Conservation (phyloP, 2,329 filamentous ascomycete species). For the Colletotrichum cereale region DNA sequence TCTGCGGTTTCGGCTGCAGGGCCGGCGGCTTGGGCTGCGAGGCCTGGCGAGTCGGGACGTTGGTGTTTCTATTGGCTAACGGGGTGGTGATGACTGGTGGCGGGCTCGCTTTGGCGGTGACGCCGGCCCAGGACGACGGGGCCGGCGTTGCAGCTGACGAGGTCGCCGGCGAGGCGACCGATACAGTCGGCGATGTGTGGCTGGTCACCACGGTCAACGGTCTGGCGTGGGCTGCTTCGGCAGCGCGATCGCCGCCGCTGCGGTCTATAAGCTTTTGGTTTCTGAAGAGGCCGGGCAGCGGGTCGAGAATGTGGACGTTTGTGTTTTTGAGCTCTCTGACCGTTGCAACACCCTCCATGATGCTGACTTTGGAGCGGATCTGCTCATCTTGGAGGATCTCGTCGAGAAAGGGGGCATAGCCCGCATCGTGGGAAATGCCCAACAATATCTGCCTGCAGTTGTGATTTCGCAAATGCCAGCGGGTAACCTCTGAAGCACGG, state of each 20-base stretch:
- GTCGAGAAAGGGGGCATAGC: slow-evolving; percentile 71
- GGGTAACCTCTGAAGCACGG: slow-evolving; percentile 57
- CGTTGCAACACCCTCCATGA: slow-evolving; percentile 67
- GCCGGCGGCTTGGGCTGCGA: not conserved
- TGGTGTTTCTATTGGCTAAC: slow-evolving; percentile 50
- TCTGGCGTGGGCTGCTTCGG: slow-evolving; percentile 28
- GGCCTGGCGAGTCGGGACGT: slow-evolving; percentile 28
- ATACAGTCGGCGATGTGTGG: slow-evolving; percentile 43
- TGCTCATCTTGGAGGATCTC: slow-evolving; percentile 62
- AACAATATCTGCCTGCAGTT: slow-evolving; percentile 73
- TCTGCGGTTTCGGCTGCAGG: slow-evolving; percentile 43
- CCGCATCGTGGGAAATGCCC: slow-evolving; percentile 72
- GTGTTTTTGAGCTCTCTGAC: slow-evolving; percentile 63
- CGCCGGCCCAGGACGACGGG: slow-evolving; percentile 55
- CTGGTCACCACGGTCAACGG: slow-evolving; percentile 36
- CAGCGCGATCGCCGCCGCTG: slow-evolving; percentile 43
- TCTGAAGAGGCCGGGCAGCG: slow-evolving; percentile 65
- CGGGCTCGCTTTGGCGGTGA: slow-evolving; percentile 56
- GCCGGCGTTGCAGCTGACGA: slow-evolving; percentile 41
- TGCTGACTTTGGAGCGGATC: slow-evolving; percentile 59
- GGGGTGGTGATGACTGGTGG: slow-evolving; percentile 60
- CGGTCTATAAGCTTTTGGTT: slow-evolving; percentile 62
- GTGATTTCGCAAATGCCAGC: slow-evolving; percentile 70
- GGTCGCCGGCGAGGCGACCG: slow-evolving; percentile 43
- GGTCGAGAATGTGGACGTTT: slow-evolving; percentile 59